Conservation (phyloP, 2,329 filamentous ascomycete species). For the Aplosporella prunicola region DNA sequence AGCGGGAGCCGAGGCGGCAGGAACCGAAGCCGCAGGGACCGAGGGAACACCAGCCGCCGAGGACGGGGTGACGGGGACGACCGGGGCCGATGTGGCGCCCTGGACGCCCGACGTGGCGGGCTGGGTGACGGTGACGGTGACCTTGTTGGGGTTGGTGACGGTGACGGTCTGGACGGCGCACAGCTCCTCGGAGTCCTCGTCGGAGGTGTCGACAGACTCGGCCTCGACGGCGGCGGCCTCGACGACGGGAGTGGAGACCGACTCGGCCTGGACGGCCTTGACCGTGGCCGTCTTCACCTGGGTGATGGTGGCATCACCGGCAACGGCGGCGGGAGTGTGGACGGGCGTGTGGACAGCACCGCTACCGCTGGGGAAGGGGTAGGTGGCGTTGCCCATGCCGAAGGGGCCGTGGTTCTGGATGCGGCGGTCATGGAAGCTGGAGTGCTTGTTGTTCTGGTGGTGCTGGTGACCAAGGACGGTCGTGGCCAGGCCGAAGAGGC, state of each 20-base stretch:
- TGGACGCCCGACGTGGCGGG: conserved; percentile 6
- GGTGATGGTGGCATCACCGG: conserved; percentile 15
- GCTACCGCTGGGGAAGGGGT: conserved; percentile 13
- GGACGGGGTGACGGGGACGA: background rate
- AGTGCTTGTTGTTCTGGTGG: conserved; percentile 17
- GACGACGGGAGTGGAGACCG: conserved; percentile 1
- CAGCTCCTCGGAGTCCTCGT: conserved; percentile 24
- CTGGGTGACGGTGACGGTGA: conserved; percentile 29
- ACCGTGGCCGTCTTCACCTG: conserved; percentile 12
- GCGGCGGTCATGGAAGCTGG: conserved; percentile 10
- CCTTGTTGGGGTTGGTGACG: conserved; percentile 8
- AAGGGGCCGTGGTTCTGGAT: conserved; percentile 14
- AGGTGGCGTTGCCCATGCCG: conserved; percentile 19
- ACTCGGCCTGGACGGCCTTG: conserved; percentile 15
- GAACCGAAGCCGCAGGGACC: conserved; percentile 7
- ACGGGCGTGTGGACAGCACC: conserved; percentile 9
- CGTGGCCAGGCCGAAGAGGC: conserved; percentile 33
- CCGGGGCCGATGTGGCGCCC: conserved; percentile 4
- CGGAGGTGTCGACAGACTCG: conserved; percentile 18
- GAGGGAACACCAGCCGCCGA: conserved; percentile 5
- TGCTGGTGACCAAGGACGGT: conserved; percentile 29
- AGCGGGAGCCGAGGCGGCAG: conserved; percentile 14
- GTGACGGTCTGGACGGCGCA: conserved; percentile 35
- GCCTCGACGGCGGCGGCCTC: conserved; percentile 17
- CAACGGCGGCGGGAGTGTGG: too few relatives aligned